A percentile compares a stretch with the other conserved stretches of the same genome.
Evolutionary conservation across 116 monocot genomes (phyloP).

Genomic region (Zostera marina): DNA sequence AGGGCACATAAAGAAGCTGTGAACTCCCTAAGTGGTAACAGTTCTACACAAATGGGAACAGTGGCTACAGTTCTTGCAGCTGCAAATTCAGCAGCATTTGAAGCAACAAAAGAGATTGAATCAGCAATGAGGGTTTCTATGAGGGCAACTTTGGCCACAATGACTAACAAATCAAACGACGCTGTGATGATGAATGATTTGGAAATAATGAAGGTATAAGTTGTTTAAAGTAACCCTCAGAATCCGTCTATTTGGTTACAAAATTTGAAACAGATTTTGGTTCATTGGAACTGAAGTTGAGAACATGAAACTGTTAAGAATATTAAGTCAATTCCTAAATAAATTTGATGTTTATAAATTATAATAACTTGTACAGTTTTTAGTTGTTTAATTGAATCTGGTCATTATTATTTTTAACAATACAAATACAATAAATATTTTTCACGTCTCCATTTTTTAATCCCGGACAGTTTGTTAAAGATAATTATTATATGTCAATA

Average conservation of each 20-base stretch:
- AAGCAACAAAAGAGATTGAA: constrained; percentile 90
- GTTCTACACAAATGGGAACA: constrained; percentile 71
- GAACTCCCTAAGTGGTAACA: constrained; percentile 68
- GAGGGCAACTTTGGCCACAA: constrained; percentile 55
- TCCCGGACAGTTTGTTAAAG: no score
- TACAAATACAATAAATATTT: neutral
- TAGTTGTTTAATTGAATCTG: neutral
- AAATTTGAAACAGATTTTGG: no score
- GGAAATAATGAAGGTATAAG: constrained; percentile 83
- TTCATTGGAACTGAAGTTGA: no score
- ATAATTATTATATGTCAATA: no score
- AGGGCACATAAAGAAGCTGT: constrained; percentile 95
- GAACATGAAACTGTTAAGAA: no score
- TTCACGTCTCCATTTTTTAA: neutral
- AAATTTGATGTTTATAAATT: no score
- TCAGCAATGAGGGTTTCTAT: constrained; percentile 80
- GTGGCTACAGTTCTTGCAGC: constrained; percentile 89
- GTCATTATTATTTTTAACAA: neutral
- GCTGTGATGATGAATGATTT: constrained; percentile 69
- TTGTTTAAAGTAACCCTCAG: neutral
- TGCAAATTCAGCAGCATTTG: constrained; percentile 82
- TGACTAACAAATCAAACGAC: constrained; percentile 46
- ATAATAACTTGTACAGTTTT: no score
- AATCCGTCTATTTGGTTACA: no score
- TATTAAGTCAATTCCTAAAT: no score